Percentiles rank a stretch among this genome's conserved stretches.
Conservation (phyloP, 805 yeast genomes). For the Zygosaccharomyces bisporus region DNA sequence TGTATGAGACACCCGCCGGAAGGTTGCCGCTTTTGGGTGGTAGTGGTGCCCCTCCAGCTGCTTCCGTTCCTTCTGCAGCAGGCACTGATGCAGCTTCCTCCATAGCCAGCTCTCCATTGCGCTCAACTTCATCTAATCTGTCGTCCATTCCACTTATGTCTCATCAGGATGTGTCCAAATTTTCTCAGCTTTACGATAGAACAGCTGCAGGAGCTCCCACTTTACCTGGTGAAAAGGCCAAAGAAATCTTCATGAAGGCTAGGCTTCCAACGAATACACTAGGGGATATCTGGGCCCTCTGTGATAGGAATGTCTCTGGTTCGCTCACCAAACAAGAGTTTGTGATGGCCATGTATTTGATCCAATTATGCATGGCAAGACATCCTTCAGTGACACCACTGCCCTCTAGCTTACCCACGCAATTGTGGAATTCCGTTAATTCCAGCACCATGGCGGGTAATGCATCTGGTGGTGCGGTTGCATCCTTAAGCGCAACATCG, state of each 20-base stretch:
- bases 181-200: conserved; percentile 68
- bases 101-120: conserved; percentile 1
- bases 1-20: conserved; percentile 29
- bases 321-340: conserved; percentile 70
- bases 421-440: conserved; percentile 39
- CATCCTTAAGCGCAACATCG: conserved; percentile 28
- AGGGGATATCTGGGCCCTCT: conserved; percentile 86
- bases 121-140: conserved; percentile 15
- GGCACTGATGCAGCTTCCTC: conserved; percentile 9
- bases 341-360: conserved; percentile 90
- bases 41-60: conserved; percentile 26
- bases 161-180: conserved; percentile 56
- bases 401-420: conserved; percentile 45
- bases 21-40: conserved; percentile 46
- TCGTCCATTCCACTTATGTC: conserved; percentile 52
- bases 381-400: conserved; percentile 60
- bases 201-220: conserved; percentile 46
- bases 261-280: conserved; percentile 70
- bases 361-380: conserved; percentile 62
- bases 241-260: conserved; percentile 84
- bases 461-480: conserved; percentile 9
- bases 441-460: conserved; percentile 14
- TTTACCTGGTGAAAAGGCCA: conserved; percentile 77
- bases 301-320: conserved; percentile 74
- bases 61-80: background rate